These are phyloP conservation scores for Camellia lanceoleosa DNA, from an alignment of 148 eudicot genomes.

Conservation along the genomic window DNA sequence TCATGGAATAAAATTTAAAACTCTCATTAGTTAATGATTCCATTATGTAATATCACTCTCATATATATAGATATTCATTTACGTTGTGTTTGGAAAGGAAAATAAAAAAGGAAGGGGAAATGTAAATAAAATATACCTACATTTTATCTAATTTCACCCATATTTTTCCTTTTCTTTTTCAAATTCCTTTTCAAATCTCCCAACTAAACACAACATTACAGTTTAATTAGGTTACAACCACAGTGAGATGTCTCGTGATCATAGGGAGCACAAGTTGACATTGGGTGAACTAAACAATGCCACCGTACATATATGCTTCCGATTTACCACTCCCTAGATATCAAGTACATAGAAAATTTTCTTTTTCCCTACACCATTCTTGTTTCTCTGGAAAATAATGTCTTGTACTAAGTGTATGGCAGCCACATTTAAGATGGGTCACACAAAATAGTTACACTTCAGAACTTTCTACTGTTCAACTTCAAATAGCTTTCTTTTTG, in stretches of 20 bases:
- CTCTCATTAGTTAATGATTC: too few species aligned
- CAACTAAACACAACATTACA: too few species aligned
- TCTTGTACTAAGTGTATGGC: not conserved
- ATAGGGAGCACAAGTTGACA: not conserved
- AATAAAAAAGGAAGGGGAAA: too few species aligned
- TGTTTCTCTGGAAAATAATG: not conserved
- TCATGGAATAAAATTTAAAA: too few species aligned
- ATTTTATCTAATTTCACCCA: too few species aligned
- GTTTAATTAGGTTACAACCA: not conserved
- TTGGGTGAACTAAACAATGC: not conserved
- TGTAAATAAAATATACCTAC: too few species aligned
- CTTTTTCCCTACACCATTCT: not conserved
- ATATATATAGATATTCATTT: too few species aligned
- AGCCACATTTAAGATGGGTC: not conserved
- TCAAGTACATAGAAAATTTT: not conserved
- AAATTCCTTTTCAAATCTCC: too few species aligned
- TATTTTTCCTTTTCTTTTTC: too few species aligned
- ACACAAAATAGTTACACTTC: not conserved
- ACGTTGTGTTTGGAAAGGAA: too few species aligned
- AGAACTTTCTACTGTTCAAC: not conserved
- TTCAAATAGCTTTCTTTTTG: not conserved
- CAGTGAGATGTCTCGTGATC: not conserved
- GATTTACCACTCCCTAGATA: not conserved
- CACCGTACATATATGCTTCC: not conserved
- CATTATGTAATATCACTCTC: too few species aligned